Conservation (phyloP, 2,329 filamentous ascomycete genomes). For the Rutstroemia sp. region DNA sequence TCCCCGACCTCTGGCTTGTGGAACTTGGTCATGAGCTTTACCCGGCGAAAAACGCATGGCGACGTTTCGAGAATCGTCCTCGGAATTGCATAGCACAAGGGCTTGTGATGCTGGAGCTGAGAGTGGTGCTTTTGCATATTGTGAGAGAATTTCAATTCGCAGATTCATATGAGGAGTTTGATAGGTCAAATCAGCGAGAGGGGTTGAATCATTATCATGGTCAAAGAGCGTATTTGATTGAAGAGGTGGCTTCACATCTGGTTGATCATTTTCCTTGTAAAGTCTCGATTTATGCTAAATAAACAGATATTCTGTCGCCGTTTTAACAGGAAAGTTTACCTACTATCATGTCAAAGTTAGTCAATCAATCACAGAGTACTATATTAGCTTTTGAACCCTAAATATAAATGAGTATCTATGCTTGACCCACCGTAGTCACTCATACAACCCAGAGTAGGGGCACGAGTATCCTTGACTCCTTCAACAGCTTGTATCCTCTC, state of each 20-base stretch:
- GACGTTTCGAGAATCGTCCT: constrained; percentile 47
- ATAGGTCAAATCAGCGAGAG: neutral
- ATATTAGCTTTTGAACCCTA: too few relatives aligned
- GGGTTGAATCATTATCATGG: neutral
- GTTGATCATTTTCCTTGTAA: neutral
- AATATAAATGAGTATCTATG: too few relatives aligned
- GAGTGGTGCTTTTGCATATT: neutral
- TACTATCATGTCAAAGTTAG: too few relatives aligned
- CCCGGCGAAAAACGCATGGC: constrained; percentile 37
- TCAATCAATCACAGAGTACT: too few relatives aligned
- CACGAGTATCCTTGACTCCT: too few relatives aligned
- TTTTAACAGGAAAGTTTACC: too few relatives aligned
- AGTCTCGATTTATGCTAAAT: neutral
- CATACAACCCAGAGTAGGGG: too few relatives aligned
- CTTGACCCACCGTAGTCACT: too few relatives aligned
- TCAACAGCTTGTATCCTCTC: too few relatives aligned
- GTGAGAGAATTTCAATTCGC: neutral
- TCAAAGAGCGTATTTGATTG: neutral
- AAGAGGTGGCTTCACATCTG: neutral
- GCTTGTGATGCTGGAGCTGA: constrained; percentile 30
- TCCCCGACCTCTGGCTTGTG: constrained; percentile 40
- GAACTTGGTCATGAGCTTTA: constrained; percentile 31
- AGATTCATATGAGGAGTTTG: neutral
- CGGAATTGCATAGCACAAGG: constrained; percentile 50
- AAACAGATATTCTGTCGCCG: too few relatives aligned